Evolutionary conservation across 2,329 filamentous ascomycete species (phyloP).

Genomic region (Talaromyces pinophilus): DNA sequence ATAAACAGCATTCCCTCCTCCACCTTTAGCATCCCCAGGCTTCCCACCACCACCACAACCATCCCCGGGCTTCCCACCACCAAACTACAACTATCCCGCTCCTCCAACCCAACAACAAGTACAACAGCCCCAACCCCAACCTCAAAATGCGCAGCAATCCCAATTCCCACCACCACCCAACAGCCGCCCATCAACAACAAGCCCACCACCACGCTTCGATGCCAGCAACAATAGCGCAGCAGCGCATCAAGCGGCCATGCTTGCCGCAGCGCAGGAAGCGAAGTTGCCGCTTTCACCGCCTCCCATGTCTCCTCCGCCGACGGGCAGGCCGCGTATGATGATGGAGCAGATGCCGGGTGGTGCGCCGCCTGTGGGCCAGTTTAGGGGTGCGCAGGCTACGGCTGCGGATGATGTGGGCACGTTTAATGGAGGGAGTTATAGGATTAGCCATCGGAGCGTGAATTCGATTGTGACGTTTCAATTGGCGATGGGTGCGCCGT

Average conservation of each 20-base stretch:
- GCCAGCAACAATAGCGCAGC: not conserved
- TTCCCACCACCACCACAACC: slow-evolving; percentile 29
- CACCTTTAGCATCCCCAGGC: slow-evolving; percentile 27
- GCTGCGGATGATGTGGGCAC: slow-evolving; percentile 85
- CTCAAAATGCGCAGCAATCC: slow-evolving; percentile 7
- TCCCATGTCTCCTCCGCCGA: slow-evolving; percentile 27
- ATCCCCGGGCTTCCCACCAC: slow-evolving; percentile 27
- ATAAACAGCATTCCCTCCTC: slow-evolving; percentile 30
- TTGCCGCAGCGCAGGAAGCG: slow-evolving; percentile 85
- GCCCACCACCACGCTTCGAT: slow-evolving; percentile 12
- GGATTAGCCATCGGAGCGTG: slow-evolving; percentile 87
- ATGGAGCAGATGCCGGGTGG: slow-evolving; percentile 33
- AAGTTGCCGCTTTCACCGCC: slow-evolving; percentile 78
- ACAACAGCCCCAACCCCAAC: slow-evolving; percentile 1
- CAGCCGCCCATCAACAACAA: slow-evolving; percentile 15
- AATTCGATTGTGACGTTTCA: slow-evolving; percentile 92
- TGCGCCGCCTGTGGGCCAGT: slow-evolving; percentile 55
- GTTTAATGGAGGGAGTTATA: slow-evolving; percentile 93
- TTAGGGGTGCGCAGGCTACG: slow-evolving; percentile 63
- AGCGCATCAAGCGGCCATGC: slow-evolving; percentile 61
- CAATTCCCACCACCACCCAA: slow-evolving; percentile 20
- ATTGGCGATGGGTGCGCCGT: slow-evolving; percentile 82
- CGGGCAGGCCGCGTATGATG: slow-evolving; percentile 23
- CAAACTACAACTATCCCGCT: slow-evolving; percentile 25
- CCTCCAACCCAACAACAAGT: slow-evolving; percentile 8